Evolutionary conservation across 1,284 basidiomycete genomes (phyloP), one percentile per base, ranked within the genome.

Genomic region (Calocybe gambosa): DNA sequence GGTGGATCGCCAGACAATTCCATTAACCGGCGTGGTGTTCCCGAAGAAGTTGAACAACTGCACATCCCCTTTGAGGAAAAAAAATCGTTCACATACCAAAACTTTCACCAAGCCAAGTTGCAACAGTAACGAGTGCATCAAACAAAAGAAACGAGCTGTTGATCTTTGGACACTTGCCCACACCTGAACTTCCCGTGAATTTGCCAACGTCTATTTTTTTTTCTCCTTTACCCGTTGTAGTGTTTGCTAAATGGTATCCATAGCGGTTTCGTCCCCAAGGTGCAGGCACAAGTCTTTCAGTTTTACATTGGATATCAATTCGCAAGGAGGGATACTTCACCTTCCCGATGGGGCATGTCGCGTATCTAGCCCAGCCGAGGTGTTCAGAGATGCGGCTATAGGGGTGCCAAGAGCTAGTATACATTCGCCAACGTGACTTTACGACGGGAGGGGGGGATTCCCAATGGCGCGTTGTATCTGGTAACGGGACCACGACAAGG

Each of bases 401-500:
- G 39, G 19, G 47, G 51, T 35, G 58, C 52, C 1, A 46, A 47
- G 37, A 42, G 34, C 13, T 63, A 61, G 61, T 61, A 62, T 41
- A 42, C 38, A 6, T 60, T 57, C 21, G 54, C 48, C 9, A 58
- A 52, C 15, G 45, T 42, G 7, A 42, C 50, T 2, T 49, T 55
- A 12, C 51, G 50, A 10, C 50, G n/a, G n/a, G n/a, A n/a, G n/a
- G n/a, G 54, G 13, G 39, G 50, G 6, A 47, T 56, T 15, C 42
- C 50, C 6, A 58, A 58, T 35, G 60, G 58, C 19, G 48, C 61
- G 10, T 43, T 64, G 13, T 62, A 58, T 39, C 50, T 64, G 1
- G 53, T 64, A 6, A 55, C 60, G 1, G 62, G 60, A 4, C n/a
- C 55, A 47, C 33, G 58, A 61, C 41, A 64, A 63, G 36, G 40